Percentiles rank a stretch among this genome's conserved stretches.
Evolutionary conservation across 208 protist species (phyloP).

Genomic region (Trypanosoma melophagium): DNA sequence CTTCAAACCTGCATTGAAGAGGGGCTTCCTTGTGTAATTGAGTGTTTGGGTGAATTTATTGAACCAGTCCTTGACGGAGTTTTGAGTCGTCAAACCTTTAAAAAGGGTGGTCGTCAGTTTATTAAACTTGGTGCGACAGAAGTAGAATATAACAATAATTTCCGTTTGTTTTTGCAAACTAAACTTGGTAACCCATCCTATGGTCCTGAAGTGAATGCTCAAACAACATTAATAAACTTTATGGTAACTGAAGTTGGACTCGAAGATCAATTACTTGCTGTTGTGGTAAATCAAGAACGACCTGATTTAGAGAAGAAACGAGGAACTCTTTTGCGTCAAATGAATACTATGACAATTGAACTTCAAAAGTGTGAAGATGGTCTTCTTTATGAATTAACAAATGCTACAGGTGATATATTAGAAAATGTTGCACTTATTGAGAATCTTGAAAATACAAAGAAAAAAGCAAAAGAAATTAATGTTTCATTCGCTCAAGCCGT

Average conservation of each 20-base stretch:
- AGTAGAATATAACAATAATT: slow-evolving; percentile 95
- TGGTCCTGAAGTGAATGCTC: slow-evolving; percentile 98
- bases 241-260: slow-evolving; percentile 98
- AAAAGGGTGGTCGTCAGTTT: slow-evolving; percentile 87
- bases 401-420: slow-evolving; percentile 96
- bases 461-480: slow-evolving; percentile 95
- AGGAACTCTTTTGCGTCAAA: slow-evolving; percentile 92
- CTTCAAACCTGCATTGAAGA: slow-evolving; percentile 93
- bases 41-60: slow-evolving; percentile 95
- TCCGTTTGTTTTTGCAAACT: slow-evolving; percentile 97
- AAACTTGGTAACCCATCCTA: slow-evolving; percentile 99
- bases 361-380: slow-evolving; percentile 97
- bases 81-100: slow-evolving; percentile 94
- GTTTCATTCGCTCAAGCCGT: slow-evolving; percentile 93
- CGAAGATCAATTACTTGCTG: slow-evolving; percentile 98
- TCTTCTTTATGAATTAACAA: slow-evolving; percentile 94
- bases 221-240: slow-evolving; percentile 99
- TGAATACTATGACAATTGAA: slow-evolving; percentile 99
- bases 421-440: slow-evolving; percentile 96
- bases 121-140: slow-evolving; percentile 97
- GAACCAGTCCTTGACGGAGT: slow-evolving; percentile 98
- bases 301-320: slow-evolving; percentile 97
- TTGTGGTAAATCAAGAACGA: slow-evolving; percentile 97
- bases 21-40: slow-evolving; percentile 93
- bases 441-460: slow-evolving; percentile 97